Base-by-base conservation (phyloP, 768 basidiomycete species). In the Leccinum incarnatum region DNA sequence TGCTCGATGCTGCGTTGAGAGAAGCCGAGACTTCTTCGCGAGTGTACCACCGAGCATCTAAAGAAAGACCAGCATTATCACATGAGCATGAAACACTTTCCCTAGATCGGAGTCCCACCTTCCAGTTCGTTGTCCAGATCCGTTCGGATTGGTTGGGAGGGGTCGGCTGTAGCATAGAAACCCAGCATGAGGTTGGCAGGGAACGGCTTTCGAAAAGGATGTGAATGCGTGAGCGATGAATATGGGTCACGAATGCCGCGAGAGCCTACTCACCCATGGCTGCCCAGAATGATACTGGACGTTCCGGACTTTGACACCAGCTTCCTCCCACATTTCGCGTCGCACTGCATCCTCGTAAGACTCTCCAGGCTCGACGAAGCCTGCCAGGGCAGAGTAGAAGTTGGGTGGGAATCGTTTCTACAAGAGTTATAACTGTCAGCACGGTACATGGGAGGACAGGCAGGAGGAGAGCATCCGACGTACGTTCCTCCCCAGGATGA, bases 111-210 rank as follows among this genome's bases (percentile, higher is more conserved):
- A 48, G 5, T 14, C 3, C 12, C 10, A 90, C 94, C 93, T 67
- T 87, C 87, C n/a, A 99, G 83, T 76, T 99, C 96, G 64, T 96
- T 96, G 69, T 98, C 96, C 2, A 99, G 81, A 70, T 98, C 95
- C 8, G 79, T 76, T 15, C 93, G 84, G 58, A 98, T 88, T 6
- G 84, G 82, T 67, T 93, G 79, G 4, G 82, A 78, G 2, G 87
- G 77, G 76, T 87, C 91, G 9, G 83, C 95, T 46, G 83, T 81
- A 2, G 88, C 93, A 67, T 89, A 94, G 70, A 90, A 93, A 14
- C 95, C 95, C 9, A 93, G 81, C 95, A 97, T 95, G 42, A 95
- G 76, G 70, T 85, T 93, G 14, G 93, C 83, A 8, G 95, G 95
- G 76, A 85, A 96, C 2, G 95, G 95, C 95, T 95, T 66, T 53